phyloP scores from a whole-genome alignment of 805 yeast species.

The Hanseniaspora jakobsenii region DNA sequence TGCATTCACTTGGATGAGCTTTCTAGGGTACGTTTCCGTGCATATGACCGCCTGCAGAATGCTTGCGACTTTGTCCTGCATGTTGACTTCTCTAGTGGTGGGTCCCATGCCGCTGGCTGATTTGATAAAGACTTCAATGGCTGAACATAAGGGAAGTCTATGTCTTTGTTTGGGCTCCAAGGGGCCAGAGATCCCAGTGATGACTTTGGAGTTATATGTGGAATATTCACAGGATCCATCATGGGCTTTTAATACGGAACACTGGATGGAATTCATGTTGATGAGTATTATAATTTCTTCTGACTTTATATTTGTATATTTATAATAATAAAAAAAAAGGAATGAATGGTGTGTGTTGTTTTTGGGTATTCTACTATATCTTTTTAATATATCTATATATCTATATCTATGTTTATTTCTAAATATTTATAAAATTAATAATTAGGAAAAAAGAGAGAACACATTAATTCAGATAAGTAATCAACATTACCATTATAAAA shows the following conservation, averaged over 20 bases:
- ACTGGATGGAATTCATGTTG: conserved; percentile 8
- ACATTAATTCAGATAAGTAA: too few relatives aligned
- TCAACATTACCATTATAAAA: too few relatives aligned
- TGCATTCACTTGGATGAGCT: conserved; percentile 55
- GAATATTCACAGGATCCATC: conserved; percentile 68
- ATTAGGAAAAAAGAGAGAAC: too few relatives aligned
- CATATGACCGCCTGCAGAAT: conserved; percentile 51
- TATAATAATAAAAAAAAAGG: background rate
- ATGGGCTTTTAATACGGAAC: conserved; percentile 30
- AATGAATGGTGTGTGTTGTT: too few relatives aligned
- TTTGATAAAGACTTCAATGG: conserved; percentile 63
- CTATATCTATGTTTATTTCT: too few relatives aligned
- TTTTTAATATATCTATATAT: background rate
- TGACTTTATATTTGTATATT: background rate
- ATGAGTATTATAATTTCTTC: background rate
- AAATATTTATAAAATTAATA: too few relatives aligned
- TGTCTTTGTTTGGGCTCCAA: conserved; percentile 72
- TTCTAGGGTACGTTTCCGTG: conserved; percentile 62
- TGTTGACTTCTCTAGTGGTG: conserved; percentile 56
- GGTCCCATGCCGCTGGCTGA: conserved; percentile 64
- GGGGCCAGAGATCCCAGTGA: conserved; percentile 83
- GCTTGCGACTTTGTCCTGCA: conserved; percentile 59
- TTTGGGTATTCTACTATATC: too few relatives aligned
- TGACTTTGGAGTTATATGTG: conserved; percentile 42
- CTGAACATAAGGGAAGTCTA: conserved; percentile 68